Evolutionary conservation across 805 yeast species (phyloP), one percentile per base, ranked within the genome.

Genomic region (Metschnikowia amazonensis): DNA sequence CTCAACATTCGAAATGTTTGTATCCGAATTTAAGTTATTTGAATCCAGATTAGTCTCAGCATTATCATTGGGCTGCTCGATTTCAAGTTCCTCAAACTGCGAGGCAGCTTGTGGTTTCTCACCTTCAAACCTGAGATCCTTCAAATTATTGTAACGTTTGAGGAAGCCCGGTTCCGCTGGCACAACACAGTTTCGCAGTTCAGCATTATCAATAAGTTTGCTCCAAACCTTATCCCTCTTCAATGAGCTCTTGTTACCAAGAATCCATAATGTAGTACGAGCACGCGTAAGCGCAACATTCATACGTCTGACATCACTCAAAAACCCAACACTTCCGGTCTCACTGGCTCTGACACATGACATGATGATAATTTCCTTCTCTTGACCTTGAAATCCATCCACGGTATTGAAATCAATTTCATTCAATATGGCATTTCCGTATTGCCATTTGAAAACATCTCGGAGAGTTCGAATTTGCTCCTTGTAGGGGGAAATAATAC

Each of bases 321-420:
- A 75, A 66, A 94, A 94, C 14, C 98, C 99, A 48, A 92, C 88
- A 20, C 75, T 68, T 7, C 75, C 77, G 11, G 77, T 71, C 39
- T 81, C 84, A 49, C 75, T 72, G 0, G 98, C 96, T 57, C 99
- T 79, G 3, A 94, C 99, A 79, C 98, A 92, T 0, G 98, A 89
- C 74, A 94, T 84, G 40, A 94, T 79, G 50, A 94, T 88, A 38
- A 94, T 80, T 51, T 92, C 97, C 64, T 92, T 94, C 61, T 94
- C 99, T 65, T 94, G 98, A 52, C 96, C 97, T 69, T 89, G 99
- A 62, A 90, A 94, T 1, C 98, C 99, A 74, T 94, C 99, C 49
- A 94, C 89, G 0, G 99, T 89, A 60, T 90, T 89, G 67, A 94
- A 89, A 60, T 87, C 95, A 40, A 95, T 80, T 43, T 79, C 82